Evolutionary conservation across 257 asterid genomes (phyloP), one percentile per base, ranked within the genome.

Genomic region (Capsicum pubescens): DNA sequence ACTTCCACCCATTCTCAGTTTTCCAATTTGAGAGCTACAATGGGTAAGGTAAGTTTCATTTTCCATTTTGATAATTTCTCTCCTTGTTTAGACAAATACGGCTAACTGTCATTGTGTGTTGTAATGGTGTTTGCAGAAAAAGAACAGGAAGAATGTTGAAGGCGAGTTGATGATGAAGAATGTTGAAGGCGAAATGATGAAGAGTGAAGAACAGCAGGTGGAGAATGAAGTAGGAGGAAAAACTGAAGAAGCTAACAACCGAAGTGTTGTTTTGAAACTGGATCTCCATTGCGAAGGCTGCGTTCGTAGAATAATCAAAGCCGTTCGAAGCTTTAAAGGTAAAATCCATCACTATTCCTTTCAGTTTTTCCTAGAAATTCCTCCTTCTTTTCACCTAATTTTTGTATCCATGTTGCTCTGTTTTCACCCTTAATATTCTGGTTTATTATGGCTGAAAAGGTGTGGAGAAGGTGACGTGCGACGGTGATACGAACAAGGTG

Each of bases 201-300:
- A 82, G 85, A 82, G 11, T 5, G 61, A 82, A 6, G 64, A 52
- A 52, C 61, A 50, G 2, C 0, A 50, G 44, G 57, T 88, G 88
- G 83, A 82, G 85, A 39, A 39, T 39, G 44, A 39, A 39, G 80
- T 89, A 71, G 93, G 82, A n/a, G 83, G 85, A 52, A 83, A 61
- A 44, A 90, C 86, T 83, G 85, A 90, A 44, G 84, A 39, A 12
- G 67, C 61, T 39, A 39, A 39, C 9, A 84, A 59, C 21, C 50
- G 36, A 44, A 90, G 90, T 57, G 93, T 93, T 11, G 92, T 95
- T 54, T 79, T 94, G 82, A 95, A 92, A 61, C 79, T 91, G 6
- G 97, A 95, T 50, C 86, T 95, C 84, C 98, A 95, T 79, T 95
- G 99, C 26, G 93, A 92, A 0, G 99, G 98, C 80, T 95, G 99